phyloP scores from a whole-genome alignment of 495 filamentous ascomycete genomes.

The Xylaria sp. region DNA sequence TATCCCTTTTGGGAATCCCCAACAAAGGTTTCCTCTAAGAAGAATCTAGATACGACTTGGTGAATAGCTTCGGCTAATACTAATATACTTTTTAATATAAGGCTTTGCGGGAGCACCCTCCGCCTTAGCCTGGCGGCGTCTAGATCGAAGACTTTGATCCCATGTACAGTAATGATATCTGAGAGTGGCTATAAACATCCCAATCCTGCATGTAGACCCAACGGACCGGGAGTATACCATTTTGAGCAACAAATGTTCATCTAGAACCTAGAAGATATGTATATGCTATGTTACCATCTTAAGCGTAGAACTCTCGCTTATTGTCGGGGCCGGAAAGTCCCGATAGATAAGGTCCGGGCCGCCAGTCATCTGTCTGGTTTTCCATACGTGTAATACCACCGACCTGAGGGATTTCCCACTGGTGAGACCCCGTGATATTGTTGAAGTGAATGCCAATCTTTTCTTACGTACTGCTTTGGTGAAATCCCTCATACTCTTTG shows the following conservation, averaged over 20 bases:
- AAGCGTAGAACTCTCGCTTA: slow-evolving; percentile 7
- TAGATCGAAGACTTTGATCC: background rate
- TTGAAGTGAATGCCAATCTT: slow-evolving; percentile 15
- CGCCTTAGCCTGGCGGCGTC: background rate
- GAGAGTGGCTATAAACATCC: background rate
- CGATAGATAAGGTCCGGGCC: slow-evolving; percentile 9
- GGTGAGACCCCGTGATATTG: slow-evolving; percentile 13
- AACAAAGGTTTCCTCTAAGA: background rate
- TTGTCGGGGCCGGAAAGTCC: slow-evolving; percentile 11
- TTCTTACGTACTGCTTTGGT: background rate
- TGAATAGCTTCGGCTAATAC: background rate
- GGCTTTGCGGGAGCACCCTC: background rate
- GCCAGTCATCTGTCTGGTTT: slow-evolving; percentile 7
- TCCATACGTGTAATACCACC: background rate
- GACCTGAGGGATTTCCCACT: slow-evolving; percentile 18
- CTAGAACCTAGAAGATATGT: background rate
- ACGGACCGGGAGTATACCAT: background rate
- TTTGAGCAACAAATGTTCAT: background rate
- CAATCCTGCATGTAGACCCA: slow-evolving; percentile 19
- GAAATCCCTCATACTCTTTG: slow-evolving; percentile 9
- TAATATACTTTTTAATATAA: background rate
- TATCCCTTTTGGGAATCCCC: background rate
- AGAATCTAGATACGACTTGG: background rate
- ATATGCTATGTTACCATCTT: background rate
- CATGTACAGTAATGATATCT: background rate